phyloP scores from a whole-genome alignment of 495 filamentous ascomycete genomes.

The Hypoxylon lenormandii region DNA sequence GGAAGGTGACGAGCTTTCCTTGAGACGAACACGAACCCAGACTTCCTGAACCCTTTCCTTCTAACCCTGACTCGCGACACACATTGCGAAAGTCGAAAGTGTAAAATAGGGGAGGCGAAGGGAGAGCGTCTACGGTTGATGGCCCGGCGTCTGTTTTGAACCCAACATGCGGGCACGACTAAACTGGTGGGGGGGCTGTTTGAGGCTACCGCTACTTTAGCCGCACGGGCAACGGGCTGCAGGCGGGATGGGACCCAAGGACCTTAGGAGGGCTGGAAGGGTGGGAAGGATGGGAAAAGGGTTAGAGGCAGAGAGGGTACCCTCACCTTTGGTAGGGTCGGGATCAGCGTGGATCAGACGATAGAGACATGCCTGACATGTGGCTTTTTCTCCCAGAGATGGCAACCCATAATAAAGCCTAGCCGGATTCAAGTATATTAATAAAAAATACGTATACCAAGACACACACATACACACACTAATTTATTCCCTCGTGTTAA shows the following conservation, averaged over 20 bases:
- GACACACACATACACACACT: too few species aligned
- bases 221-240: slow-evolving; percentile 31
- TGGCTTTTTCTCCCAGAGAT: slow-evolving; percentile 11
- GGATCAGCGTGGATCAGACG: slow-evolving; percentile 35
- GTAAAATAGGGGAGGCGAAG: slow-evolving; percentile 30
- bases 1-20: slow-evolving; percentile 36
- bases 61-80: slow-evolving; percentile 25
- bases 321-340: slow-evolving; percentile 1
- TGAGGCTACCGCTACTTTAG: slow-evolving; percentile 41
- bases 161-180: slow-evolving; percentile 24
- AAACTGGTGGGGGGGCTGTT: slow-evolving; percentile 44
- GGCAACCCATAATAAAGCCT: too few species aligned
- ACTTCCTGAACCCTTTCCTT: neutral
- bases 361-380: slow-evolving; percentile 17
- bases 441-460: too few species aligned
- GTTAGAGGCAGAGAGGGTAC: too few species aligned
- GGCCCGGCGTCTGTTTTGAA: slow-evolving; percentile 40
- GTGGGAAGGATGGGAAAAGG: neutral
- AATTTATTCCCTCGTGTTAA: too few species aligned
- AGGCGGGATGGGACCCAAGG: slow-evolving; percentile 27
- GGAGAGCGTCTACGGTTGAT: slow-evolving; percentile 14
- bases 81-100: neutral
- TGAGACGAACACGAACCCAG: neutral
- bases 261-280: neutral
- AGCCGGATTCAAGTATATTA: too few species aligned